Base-by-base conservation (phyloP, 75 land plant genomes). In the Selaginella tamariscina region DNA sequence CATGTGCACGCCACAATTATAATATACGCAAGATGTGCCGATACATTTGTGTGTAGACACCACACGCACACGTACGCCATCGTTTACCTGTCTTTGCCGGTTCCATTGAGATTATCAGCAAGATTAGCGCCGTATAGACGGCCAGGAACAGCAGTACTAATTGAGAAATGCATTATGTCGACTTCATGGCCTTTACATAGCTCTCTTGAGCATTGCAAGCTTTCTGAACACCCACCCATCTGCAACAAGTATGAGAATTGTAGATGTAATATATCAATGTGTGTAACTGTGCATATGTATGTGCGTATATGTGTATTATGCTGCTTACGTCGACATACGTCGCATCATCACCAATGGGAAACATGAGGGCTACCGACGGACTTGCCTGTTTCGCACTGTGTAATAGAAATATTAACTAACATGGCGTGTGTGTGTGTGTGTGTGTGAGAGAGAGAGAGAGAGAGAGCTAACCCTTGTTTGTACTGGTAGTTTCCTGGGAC, bases 201-300 rank as follows among this genome's bases (percentile, higher is more conserved):
- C 44, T 77, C 80, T 71, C 60, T 78, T 1, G 79, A 71, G 75
- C 98, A 94, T 55, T 56, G 82, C 13, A 72, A 69, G 18, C 60
- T 55, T 65, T 87, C 81, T 32, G 79, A 56, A 54, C 98, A 94
- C 1, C 87, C 98, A 33, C 98, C 98, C 98, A 94, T 94, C 98
- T 94, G 71, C 21, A 59, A n/a, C 5, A 5, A 15, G 15, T 39
- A 5, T 5, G 5, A 39, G 49, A 39, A 39, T 5, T 39, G 49
- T 5, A n/a, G n/a, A n/a, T n/a, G n/a, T n/a, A n/a, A n/a, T n/a
- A n/a, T n/a, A n/a, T n/a, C n/a, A n/a, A n/a, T n/a, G n/a, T n/a
- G n/a, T n/a, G n/a, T n/a, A n/a, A n/a, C n/a, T n/a, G n/a, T n/a
- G n/a, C n/a, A n/a, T n/a, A n/a, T n/a, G n/a, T n/a, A n/a, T n/a